Percentiles rank a stretch among this genome's conserved stretches.
Evolutionary conservation across 805 yeast species (phyloP).

Genomic region (Teunomyces atbi): DNA sequence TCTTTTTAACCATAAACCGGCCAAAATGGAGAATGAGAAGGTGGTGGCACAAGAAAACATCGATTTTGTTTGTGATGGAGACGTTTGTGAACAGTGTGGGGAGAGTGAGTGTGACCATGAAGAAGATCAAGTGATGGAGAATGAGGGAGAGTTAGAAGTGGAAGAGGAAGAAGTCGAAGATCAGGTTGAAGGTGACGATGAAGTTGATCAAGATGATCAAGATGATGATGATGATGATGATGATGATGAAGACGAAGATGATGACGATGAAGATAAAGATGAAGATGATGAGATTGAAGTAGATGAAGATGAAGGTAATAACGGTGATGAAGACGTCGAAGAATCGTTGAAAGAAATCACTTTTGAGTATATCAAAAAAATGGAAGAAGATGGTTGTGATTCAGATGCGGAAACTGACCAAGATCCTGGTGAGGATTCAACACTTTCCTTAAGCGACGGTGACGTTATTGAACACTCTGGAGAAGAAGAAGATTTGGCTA

Average conservation of each 20-base stretch:
- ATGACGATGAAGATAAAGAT: slow-evolving; percentile 6
- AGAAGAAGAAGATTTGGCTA: slow-evolving; percentile 31
- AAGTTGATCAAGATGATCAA: slow-evolving; percentile 15
- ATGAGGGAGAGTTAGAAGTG: slow-evolving; percentile 16
- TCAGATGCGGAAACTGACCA: slow-evolving; percentile 17
- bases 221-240: slow-evolving; percentile 10
- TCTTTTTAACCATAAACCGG: slow-evolving; percentile 69
- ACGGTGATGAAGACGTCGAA: slow-evolving; percentile 23
- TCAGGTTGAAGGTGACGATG: slow-evolving; percentile 15
- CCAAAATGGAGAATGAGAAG: slow-evolving; percentile 19
- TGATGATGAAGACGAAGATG: slow-evolving; percentile 14
- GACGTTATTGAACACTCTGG: slow-evolving; percentile 17
- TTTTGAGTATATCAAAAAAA: slow-evolving; percentile 23
- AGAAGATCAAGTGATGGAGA: slow-evolving; percentile 19
- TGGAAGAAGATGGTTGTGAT: slow-evolving; percentile 21
- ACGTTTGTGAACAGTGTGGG: slow-evolving; percentile 26
- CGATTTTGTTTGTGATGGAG: slow-evolving; percentile 52
- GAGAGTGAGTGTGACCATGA: slow-evolving; percentile 24
- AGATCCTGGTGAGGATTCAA: slow-evolving; percentile 20
- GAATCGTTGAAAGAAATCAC: slow-evolving; percentile 25
- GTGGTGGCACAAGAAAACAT: slow-evolving; percentile 49
- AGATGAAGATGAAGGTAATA: slow-evolving; percentile 13
- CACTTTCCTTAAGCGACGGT: slow-evolving; percentile 15
- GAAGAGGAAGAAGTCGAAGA: slow-evolving; percentile 15
- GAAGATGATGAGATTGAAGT: slow-evolving; percentile 12